A percentile compares a stretch with the other conserved stretches of the same genome.
phyloP scores from a whole-genome alignment of 108 stramenopile species.

The Skeletonema tropicum region DNA sequence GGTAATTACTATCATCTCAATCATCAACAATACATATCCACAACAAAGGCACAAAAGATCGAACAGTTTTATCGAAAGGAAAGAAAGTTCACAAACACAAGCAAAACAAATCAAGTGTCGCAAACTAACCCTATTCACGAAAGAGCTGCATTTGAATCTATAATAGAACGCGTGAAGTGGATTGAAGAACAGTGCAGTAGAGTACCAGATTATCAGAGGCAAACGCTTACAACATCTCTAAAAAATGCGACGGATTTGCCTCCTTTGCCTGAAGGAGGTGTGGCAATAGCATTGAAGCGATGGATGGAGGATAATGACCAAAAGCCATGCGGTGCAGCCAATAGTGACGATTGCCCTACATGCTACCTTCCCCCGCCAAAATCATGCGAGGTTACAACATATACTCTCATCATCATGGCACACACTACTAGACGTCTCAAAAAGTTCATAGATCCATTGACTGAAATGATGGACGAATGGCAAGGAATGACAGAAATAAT shows the following conservation, averaged over 20 bases:
- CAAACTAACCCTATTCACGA: conserved; percentile 1
- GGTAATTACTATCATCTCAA: not conserved
- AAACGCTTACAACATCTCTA: not conserved
- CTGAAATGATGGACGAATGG: not conserved
- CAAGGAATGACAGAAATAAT: conserved; percentile 47
- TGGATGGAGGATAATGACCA: not conserved
- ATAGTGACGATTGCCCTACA: not conserved
- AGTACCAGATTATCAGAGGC: not conserved
- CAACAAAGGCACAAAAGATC: not conserved
- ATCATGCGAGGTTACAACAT: conserved; percentile 13
- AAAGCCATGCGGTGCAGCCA: not conserved
- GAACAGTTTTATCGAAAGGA: not conserved
- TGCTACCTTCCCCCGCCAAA: conserved; percentile 6
- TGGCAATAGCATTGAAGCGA: not conserved
- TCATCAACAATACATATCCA: not conserved
- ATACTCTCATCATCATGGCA: conserved; percentile 9
- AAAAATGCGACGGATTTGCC: not conserved
- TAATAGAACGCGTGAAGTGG: conserved; percentile 4
- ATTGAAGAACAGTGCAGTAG: not conserved
- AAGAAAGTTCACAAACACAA: not conserved
- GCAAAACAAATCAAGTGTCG: not conserved
- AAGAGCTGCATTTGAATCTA: not conserved
- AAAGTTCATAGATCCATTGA: not conserved
- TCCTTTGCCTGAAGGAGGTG: conserved; percentile 11
- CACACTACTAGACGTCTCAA: not conserved